Percentiles rank a stretch among this genome's conserved stretches.
These are phyloP conservation scores for Pestalotiopsis fici DNA, from an alignment of 2,329 filamentous ascomycete genomes.

Conservation along the genomic window DNA sequence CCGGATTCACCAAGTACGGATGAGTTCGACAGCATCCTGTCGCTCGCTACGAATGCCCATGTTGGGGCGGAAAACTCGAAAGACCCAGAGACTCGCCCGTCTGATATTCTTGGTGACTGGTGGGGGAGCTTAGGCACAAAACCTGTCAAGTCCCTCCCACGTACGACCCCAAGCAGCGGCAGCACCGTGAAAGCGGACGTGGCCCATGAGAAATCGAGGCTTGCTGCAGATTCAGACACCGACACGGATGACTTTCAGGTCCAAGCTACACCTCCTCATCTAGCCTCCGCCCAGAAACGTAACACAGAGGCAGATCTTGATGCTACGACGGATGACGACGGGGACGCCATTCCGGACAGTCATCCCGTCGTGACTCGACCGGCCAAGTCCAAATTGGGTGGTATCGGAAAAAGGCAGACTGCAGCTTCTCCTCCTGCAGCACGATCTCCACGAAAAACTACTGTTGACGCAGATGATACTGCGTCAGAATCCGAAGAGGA, in stretches of 20 bases:
- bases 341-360: conserved; percentile 18
- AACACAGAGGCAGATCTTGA: conserved; percentile 12
- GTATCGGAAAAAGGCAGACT: conserved; percentile 18
- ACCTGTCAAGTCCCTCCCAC: conserved; percentile 15
- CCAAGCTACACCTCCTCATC: conserved; percentile 46
- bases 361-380: conserved; percentile 11
- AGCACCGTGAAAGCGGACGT: conserved; percentile 12
- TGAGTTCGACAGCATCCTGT: conserved; percentile 29
- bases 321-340: conserved; percentile 21
- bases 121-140: conserved; percentile 44
- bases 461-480: conserved; percentile 25
- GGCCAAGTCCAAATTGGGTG: conserved; percentile 18
- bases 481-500: conserved; percentile 28
- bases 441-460: conserved; percentile 15
- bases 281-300: conserved; percentile 30
- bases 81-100: conserved; percentile 30
- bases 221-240: conserved; percentile 16
- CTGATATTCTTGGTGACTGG: conserved; percentile 45
- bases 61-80: conserved; percentile 30
- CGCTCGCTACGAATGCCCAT: conserved; percentile 45
- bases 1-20: conserved; percentile 23
- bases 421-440: conserved; percentile 13
- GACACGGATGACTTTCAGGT: conserved; percentile 54
- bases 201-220: conserved; percentile 11
- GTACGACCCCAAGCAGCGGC: not conserved